Evolutionary conservation across 495 filamentous ascomycete species (phyloP).

Genomic region (Trichoderma virens): DNA sequence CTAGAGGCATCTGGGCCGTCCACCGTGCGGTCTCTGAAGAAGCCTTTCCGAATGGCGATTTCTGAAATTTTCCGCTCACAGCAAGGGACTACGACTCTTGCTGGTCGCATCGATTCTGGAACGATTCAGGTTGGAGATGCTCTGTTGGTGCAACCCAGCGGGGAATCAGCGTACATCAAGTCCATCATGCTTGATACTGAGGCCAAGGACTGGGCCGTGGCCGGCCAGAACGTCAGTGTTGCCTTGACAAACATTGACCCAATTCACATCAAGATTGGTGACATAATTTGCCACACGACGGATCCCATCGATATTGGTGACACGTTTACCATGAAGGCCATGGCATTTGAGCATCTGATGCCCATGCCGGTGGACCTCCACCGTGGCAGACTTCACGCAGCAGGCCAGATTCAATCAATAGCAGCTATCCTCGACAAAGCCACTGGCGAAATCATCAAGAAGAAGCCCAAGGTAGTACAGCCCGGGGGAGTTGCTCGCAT

Average conservation of each 20-base stretch:
- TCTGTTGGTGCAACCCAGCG: conserved; percentile 69
- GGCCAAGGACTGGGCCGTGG: conserved; percentile 82
- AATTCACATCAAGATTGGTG: conserved; percentile 70
- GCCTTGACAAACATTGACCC: conserved; percentile 82
- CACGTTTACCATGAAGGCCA: conserved; percentile 68
- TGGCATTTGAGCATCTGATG: conserved; percentile 82
- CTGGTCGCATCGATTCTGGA: conserved; percentile 80
- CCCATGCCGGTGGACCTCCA: conserved; percentile 87
- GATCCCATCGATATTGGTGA: conserved; percentile 61
- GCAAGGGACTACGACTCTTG: conserved; percentile 75
- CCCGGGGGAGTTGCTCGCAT: conserved; percentile 59
- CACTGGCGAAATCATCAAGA: conserved; percentile 62
- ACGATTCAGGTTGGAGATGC: conserved; percentile 75
- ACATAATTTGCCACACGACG: conserved; percentile 68
- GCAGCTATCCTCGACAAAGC: conserved; percentile 68
- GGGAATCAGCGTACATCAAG: conserved; percentile 70
- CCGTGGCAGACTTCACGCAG: conserved; percentile 69
- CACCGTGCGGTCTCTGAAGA: conserved; percentile 55
- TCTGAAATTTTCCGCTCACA: conserved; percentile 57
- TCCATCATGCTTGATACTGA: conserved; percentile 67
- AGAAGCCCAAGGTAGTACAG: conserved; percentile 73
- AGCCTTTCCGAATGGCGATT: conserved; percentile 78
- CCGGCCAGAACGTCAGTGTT: conserved; percentile 78
- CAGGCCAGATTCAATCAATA: conserved; percentile 65
- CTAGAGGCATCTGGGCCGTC: conserved; percentile 73